phyloP scores from a whole-genome alignment of 2,329 filamentous ascomycete genomes.

The Cordyceps tenuipes region DNA sequence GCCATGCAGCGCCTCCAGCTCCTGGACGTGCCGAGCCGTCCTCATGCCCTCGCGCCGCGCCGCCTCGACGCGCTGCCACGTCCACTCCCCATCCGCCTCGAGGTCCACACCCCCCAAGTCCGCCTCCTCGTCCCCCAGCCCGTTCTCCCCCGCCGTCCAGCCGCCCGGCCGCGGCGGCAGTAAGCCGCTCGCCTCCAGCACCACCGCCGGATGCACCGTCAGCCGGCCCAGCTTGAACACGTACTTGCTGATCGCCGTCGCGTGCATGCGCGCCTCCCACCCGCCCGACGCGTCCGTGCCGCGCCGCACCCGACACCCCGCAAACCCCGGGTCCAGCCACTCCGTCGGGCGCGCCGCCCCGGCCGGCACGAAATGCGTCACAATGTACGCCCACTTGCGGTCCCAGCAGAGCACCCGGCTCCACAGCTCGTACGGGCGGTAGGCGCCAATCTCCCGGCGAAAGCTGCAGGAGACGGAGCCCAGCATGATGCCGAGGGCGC shows the following conservation, averaged over 20 bases:
- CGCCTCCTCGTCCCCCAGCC: constrained; percentile 30
- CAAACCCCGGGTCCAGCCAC: constrained; percentile 42
- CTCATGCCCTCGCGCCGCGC: constrained; percentile 47
- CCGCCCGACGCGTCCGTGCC: constrained; percentile 29
- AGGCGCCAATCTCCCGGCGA: constrained; percentile 63
- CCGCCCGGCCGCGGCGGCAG: constrained; percentile 66
- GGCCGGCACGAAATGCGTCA: constrained; percentile 63
- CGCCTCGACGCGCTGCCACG: constrained; percentile 50
- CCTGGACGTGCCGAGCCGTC: constrained; percentile 46
- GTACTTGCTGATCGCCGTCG: constrained; percentile 69
- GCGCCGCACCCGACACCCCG: constrained; percentile 33
- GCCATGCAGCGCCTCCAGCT: constrained; percentile 44
- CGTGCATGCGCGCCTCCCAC: constrained; percentile 58
- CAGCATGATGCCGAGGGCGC: constrained; percentile 54
- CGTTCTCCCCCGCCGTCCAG: constrained; percentile 42
- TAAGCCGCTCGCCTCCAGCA: constrained; percentile 63
- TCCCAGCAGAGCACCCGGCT: constrained; percentile 66
- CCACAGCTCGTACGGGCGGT: constrained; percentile 65
- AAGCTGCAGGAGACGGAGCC: constrained; percentile 69
- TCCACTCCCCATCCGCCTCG: constrained; percentile 36
- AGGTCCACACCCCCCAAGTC: constrained; percentile 30
- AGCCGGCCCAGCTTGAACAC: constrained; percentile 74
- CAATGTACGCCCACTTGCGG: constrained; percentile 71
- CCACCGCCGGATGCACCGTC: constrained; percentile 73
- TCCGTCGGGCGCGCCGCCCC: constrained; percentile 47